Conservation (phyloP, 1,139 yeast genomes). For the Ogataea hybrid region DNA sequence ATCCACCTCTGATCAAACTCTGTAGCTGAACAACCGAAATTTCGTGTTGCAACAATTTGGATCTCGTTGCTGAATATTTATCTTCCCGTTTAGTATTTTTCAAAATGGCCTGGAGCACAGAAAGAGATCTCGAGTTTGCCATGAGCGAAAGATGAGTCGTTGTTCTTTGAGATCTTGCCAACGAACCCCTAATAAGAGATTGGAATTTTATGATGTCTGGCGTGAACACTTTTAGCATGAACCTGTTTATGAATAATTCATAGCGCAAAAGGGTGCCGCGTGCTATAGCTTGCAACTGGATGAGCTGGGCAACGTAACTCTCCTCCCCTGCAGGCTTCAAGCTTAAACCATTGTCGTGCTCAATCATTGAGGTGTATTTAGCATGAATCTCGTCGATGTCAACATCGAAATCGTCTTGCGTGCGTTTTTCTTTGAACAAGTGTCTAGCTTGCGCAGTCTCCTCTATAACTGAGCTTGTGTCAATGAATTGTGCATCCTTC, state of each 20-base stretch:
- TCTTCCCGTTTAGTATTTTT: slow-evolving; percentile 24
- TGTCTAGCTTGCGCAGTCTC: slow-evolving; percentile 25
- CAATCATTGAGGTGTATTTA: slow-evolving; percentile 24
- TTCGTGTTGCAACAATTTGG: slow-evolving; percentile 32
- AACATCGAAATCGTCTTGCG: slow-evolving; percentile 11
- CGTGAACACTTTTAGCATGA: slow-evolving; percentile 54
- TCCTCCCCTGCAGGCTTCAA: slow-evolving; percentile 4
- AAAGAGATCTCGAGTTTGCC: slow-evolving; percentile 18
- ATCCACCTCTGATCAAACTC: slow-evolving; percentile 32
- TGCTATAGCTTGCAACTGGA: slow-evolving; percentile 56
- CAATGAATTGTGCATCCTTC: not conserved
- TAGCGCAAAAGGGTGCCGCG: slow-evolving; percentile 68
- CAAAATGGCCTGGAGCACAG: slow-evolving; percentile 24
- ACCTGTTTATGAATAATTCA: slow-evolving; percentile 56
- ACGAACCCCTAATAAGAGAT: slow-evolving; percentile 32
- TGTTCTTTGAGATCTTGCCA: slow-evolving; percentile 16
- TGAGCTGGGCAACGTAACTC: slow-evolving; percentile 29
- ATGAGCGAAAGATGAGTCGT: slow-evolving; percentile 8
- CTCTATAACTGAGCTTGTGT: slow-evolving; percentile 1
- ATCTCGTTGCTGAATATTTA: slow-evolving; percentile 18
- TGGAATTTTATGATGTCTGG: slow-evolving; percentile 45
- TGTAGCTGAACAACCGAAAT: slow-evolving; percentile 35
- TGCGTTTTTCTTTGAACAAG: slow-evolving; percentile 18
- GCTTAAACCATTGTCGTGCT: slow-evolving; percentile 15
- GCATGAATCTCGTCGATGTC: slow-evolving; percentile 27